Percentiles rank a stretch among this genome's conserved stretches.
These are phyloP conservation scores for Cutaneotrichosporon cutaneum DNA, from an alignment of 1,284 basidiomycete species.

Conservation along the genomic window DNA sequence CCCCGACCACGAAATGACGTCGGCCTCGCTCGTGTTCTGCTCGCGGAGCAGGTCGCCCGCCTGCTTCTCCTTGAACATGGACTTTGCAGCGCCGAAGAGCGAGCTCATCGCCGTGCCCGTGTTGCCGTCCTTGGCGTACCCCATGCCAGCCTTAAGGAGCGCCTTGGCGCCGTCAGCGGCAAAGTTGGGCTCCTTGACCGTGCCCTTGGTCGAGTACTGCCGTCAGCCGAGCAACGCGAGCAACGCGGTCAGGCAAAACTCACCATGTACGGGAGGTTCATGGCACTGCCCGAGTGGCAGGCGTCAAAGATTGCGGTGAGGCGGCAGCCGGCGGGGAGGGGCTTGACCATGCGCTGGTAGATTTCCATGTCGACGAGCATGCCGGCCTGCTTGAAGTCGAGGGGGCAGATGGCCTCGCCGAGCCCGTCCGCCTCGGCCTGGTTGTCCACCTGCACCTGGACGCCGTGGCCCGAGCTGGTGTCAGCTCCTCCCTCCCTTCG, in stretches of 20 bases:
- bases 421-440: slow-evolving; percentile 56
- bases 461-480: slow-evolving; percentile 67
- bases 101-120: slow-evolving; percentile 66
- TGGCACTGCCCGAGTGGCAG: slow-evolving; percentile 51
- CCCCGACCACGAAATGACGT: slow-evolving; percentile 71
- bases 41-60: slow-evolving; percentile 36
- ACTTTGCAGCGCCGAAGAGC: slow-evolving; percentile 45
- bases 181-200: slow-evolving; percentile 87
- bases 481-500: neutral
- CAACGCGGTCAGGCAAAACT: too few relatives aligned
- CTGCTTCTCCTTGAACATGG: slow-evolving; percentile 29
- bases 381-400: slow-evolving; percentile 69
- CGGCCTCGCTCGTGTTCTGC: slow-evolving; percentile 70
- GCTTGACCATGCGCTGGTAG: slow-evolving; percentile 59
- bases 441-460: slow-evolving; percentile 68
- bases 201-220: slow-evolving; percentile 91
- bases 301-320: slow-evolving; percentile 83
- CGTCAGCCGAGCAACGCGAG: too few relatives aligned
- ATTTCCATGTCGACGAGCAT: slow-evolving; percentile 70
- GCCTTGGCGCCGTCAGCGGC: slow-evolving; percentile 74
- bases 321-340: slow-evolving; percentile 79
- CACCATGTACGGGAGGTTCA: slow-evolving; percentile 57
- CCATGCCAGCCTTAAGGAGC: slow-evolving; percentile 57
- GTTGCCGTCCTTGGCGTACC: slow-evolving; percentile 61
- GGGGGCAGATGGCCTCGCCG: slow-evolving; percentile 72